Evolutionary conservation across 1,139 yeast species (phyloP).

Genomic region (Debaryomyces psychrophilus): DNA sequence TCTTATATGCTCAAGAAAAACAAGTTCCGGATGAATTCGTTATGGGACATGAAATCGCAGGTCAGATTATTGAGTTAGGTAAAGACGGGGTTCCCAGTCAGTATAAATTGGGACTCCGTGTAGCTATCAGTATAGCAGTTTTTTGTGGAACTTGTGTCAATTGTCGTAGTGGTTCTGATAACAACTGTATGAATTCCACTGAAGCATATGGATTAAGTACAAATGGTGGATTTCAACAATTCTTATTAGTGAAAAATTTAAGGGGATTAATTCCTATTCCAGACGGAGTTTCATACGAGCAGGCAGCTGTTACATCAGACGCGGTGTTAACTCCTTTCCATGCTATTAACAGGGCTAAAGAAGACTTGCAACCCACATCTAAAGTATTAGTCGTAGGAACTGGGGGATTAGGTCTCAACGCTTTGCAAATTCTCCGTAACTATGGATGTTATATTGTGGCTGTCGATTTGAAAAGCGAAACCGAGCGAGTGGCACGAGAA

Average conservation of each 20-base stretch:
- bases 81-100: slow-evolving; percentile 25
- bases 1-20: slow-evolving; percentile 34
- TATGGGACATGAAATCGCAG: slow-evolving; percentile 64
- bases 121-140: slow-evolving; percentile 38
- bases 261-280: slow-evolving; percentile 48
- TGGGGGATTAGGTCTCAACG: slow-evolving; percentile 57
- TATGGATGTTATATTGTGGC: slow-evolving; percentile 48
- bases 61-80: slow-evolving; percentile 48
- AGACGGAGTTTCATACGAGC: slow-evolving; percentile 45
- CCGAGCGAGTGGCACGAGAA: slow-evolving; percentile 30
- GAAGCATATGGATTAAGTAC: slow-evolving; percentile 45
- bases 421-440: slow-evolving; percentile 45
- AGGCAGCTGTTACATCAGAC: slow-evolving; percentile 54
- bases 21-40: slow-evolving; percentile 36
- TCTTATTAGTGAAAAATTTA: slow-evolving; percentile 40
- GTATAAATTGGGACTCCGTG: slow-evolving; percentile 40
- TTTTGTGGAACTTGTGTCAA: slow-evolving; percentile 48
- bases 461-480: slow-evolving; percentile 39
- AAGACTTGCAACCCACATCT: slow-evolving; percentile 34
- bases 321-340: slow-evolving; percentile 57
- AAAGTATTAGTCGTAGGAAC: slow-evolving; percentile 50
- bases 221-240: slow-evolving; percentile 57
- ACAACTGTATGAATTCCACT: slow-evolving; percentile 30
- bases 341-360: slow-evolving; percentile 46
- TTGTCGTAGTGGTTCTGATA: slow-evolving; percentile 50